Evolutionary conservation across 2,329 filamentous ascomycete genomes (phyloP), one percentile per base, ranked within the genome.

Genomic region (Rhinocladiella similis): DNA sequence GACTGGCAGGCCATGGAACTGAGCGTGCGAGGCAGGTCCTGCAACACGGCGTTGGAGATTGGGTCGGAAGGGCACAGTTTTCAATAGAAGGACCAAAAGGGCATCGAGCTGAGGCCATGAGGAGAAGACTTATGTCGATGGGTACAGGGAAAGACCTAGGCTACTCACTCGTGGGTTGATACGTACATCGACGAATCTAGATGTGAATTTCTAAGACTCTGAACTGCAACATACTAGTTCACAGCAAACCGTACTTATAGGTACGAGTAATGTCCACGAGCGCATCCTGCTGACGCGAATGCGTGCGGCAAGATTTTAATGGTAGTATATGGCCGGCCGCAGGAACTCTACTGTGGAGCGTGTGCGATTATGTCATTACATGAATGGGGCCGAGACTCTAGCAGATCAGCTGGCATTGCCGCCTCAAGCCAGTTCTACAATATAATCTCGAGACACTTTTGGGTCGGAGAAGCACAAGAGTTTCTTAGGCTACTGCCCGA

Each of bases 11-110:
- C 7, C 59, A 70, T 52, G 71, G 70, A 48, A 73, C 69, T 58
- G 70, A 74, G n/a, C 62, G 75, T 22, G 72, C 74, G 20, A 72
- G 72, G 50, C 73, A 72, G 27, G 75, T 77, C 5, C 60, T 77
- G 66, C 75, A 78, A 66, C 75, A 78, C 67, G 75, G 72, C 0
- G 73, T 78, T 53, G 75, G 75, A 0, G 66, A 71, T 25, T 77
- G 75, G 75, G 72, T 77, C 47, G 66, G 71, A 45, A 64, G 70
- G 14, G 72, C 74, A 3, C 73, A 75, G 67, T 62, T 62, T 47
- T 41, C 47, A 33, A 73, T 75, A 14, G 67, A 66, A 35, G 75
- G 76, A 63, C 39, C 53, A 36, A 62, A 59, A 25, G 63, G 57
- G 5, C 70, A 69, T 14, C 65, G 74, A 53, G 65, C 75, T 2